Percentiles rank a stretch among this genome's conserved stretches.
phyloP scores from a whole-genome alignment of 352 stramenopile species.

The Globisporangium orthogonon region DNA sequence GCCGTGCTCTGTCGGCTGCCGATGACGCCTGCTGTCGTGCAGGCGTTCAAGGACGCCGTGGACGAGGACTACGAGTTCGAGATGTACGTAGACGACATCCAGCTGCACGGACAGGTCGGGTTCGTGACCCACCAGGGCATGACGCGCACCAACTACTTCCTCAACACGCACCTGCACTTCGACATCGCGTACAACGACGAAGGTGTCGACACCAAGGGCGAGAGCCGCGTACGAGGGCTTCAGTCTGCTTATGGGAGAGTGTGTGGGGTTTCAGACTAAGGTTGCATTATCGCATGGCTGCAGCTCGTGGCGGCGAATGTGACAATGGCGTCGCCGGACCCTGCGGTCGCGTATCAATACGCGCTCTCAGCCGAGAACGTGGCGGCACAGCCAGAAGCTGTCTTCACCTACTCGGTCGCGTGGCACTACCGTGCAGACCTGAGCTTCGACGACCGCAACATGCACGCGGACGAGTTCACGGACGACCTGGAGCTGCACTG shows the following conservation, averaged over 20 bases:
- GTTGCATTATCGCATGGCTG: slow-evolving; percentile 1
- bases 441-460: slow-evolving; percentile 87
- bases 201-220: slow-evolving; percentile 77
- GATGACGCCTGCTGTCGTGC: slow-evolving; percentile 73
- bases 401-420: slow-evolving; percentile 96
- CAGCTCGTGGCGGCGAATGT: slow-evolving; percentile 74
- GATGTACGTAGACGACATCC: slow-evolving; percentile 98
- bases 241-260: background rate
- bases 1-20: slow-evolving; percentile 87
- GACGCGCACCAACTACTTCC: slow-evolving; percentile 79
- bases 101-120: slow-evolving; percentile 94
- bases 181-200: slow-evolving; percentile 90
- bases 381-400: slow-evolving; percentile 31
- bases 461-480: slow-evolving; percentile 54
- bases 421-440: slow-evolving; percentile 89
- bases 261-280: background rate
- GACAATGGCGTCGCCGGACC: slow-evolving; percentile 48
- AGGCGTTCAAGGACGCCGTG: slow-evolving; percentile 93
- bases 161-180: slow-evolving; percentile 96
- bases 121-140: slow-evolving; percentile 76
- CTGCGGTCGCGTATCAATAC: slow-evolving; percentile 54
- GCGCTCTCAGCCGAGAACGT: slow-evolving; percentile 38
- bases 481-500: slow-evolving; percentile 93
- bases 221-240: slow-evolving; percentile 41
- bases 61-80: slow-evolving; percentile 98